Conservation (phyloP, 139 green algal genomes). For the Mychonastes homosphaera region DNA sequence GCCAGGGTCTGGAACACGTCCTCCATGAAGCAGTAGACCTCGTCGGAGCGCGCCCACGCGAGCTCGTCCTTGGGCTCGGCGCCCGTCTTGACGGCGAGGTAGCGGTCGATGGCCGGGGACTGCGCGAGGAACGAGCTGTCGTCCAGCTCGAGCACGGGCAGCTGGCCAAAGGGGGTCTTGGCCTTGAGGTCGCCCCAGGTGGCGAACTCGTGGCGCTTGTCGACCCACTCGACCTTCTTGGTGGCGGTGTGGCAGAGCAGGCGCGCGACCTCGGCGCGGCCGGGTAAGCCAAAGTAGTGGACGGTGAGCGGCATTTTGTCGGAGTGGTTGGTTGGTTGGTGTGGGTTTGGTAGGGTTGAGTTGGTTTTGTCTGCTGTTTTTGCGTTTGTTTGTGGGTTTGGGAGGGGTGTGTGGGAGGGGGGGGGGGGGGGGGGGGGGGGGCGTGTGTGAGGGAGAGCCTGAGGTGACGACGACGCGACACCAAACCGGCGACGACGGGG, state of each 20-base stretch:
- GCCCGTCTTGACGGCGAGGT: background rate
- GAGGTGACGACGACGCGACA: too few species aligned
- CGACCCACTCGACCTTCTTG: conserved; percentile 7
- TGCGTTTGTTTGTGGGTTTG: too few species aligned
- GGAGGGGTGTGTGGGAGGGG: too few species aligned
- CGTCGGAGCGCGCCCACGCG: background rate
- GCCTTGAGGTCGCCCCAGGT: conserved; percentile 18
- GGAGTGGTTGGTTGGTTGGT: too few species aligned
- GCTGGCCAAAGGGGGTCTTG: conserved; percentile 24
- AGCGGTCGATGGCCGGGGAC: conserved; percentile 14
- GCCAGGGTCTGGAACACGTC: conserved; percentile 1
- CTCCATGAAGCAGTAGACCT: conserved; percentile 4
- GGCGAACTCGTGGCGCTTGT: conserved; percentile 10
- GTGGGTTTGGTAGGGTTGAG: too few species aligned
- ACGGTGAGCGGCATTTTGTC: too few species aligned
- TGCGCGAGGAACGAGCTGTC: conserved; percentile 32
- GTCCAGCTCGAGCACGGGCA: conserved; percentile 33
- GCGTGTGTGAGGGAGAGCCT: too few species aligned
- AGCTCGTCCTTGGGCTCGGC: background rate
- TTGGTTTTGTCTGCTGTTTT: too few species aligned
- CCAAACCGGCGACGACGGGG: too few species aligned
- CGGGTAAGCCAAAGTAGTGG: background rate
- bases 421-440: too few species aligned
- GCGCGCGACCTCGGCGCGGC: conserved; percentile 9
- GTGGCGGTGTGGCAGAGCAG: background rate